A percentile compares a stretch with the other conserved stretches of the same genome.
These are phyloP conservation scores for Syncephalastrum racemosum DNA, from an alignment of 371 early-diverging fungal genomes.

Conservation along the genomic window DNA sequence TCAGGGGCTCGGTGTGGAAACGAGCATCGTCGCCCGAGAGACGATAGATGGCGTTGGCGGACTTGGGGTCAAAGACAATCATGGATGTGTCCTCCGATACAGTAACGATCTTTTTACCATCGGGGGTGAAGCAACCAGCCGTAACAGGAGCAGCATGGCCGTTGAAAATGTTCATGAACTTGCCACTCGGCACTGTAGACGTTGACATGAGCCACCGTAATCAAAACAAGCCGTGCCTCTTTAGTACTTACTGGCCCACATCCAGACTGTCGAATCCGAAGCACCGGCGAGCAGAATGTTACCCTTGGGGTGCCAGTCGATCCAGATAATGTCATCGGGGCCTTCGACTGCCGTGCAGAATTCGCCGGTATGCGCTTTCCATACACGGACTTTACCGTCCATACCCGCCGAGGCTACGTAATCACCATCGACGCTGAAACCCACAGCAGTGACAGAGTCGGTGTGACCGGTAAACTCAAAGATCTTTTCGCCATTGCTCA, in stretches of 20 bases:
- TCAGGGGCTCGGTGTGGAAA: slow-evolving; percentile 86
- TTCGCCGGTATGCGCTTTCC: slow-evolving; percentile 64
- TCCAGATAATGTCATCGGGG: slow-evolving; percentile 90
- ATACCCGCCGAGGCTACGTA: slow-evolving; percentile 89
- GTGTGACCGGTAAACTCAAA: slow-evolving; percentile 68
- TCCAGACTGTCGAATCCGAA: slow-evolving; percentile 90
- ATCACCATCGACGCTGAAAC: slow-evolving; percentile 85
- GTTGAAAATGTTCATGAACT: slow-evolving; percentile 91
- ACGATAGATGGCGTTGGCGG: slow-evolving; percentile 65
- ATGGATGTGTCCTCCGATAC: slow-evolving; percentile 85
- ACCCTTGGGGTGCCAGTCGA: slow-evolving; percentile 96
- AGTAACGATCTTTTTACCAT: slow-evolving; percentile 86
- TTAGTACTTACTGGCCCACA: slow-evolving; percentile 77
- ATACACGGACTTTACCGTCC: slow-evolving; percentile 94
- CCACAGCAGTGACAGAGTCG: slow-evolving; percentile 86
- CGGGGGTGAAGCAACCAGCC: slow-evolving; percentile 86
- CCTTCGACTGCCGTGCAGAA: slow-evolving; percentile 77
- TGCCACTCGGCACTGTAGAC: slow-evolving; percentile 72
- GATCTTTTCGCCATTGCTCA: slow-evolving; percentile 78
- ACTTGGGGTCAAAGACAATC: slow-evolving; percentile 93
- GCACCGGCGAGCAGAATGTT: slow-evolving; percentile 86
- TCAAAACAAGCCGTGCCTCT: neutral
- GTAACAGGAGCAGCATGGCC: slow-evolving; percentile 87
- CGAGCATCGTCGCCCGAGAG: slow-evolving; percentile 78
- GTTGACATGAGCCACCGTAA: neutral